These are phyloP conservation scores for Cicer judaicum DNA, from an alignment of 306 rosid species.

Conservation along the genomic window DNA sequence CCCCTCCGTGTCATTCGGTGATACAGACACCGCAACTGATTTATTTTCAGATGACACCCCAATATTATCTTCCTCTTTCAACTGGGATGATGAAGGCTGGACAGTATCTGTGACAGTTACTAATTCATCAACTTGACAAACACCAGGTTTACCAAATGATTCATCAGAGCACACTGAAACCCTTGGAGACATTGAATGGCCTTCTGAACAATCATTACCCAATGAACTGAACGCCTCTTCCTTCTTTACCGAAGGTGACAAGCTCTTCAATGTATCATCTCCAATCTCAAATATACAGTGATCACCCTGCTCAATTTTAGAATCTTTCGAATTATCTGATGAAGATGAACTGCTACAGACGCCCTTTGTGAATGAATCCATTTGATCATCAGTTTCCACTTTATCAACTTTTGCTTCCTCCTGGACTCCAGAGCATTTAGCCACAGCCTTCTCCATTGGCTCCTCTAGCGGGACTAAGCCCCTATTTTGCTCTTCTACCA, in stretches of 20 bases:
- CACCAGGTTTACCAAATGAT: constrained; percentile 33
- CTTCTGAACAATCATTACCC: constrained; percentile 24
- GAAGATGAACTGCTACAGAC: background rate
- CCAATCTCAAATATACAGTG: constrained; percentile 3
- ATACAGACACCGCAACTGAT: constrained; percentile 16
- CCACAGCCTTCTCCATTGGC: constrained; percentile 33
- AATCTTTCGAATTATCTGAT: constrained; percentile 8
- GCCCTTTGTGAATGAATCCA: constrained; percentile 36
- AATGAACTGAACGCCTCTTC: constrained; percentile 4
- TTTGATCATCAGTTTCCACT: constrained; percentile 40
- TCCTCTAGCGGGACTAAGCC: constrained; percentile 40
- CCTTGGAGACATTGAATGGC: constrained; percentile 3
- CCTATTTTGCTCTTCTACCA: constrained; percentile 35
- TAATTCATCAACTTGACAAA: constrained; percentile 32
- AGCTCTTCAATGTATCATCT: constrained; percentile 4
- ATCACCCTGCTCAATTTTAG: constrained; percentile 30
- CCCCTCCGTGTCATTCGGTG: constrained; percentile 35
- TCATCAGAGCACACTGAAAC: constrained; percentile 15
- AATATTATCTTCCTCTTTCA: constrained; percentile 41
- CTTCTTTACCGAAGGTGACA: background rate
- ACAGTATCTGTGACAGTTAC: constrained; percentile 23
- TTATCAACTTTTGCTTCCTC: constrained; percentile 43
- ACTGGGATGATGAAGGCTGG: constrained; percentile 27
- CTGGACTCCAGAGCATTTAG: constrained; percentile 30
- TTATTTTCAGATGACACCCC: constrained; percentile 32